Evolutionary conservation across 306 rosid genomes (phyloP), one percentile per base, ranked within the genome.

Genomic region (Rosa lucieae): DNA sequence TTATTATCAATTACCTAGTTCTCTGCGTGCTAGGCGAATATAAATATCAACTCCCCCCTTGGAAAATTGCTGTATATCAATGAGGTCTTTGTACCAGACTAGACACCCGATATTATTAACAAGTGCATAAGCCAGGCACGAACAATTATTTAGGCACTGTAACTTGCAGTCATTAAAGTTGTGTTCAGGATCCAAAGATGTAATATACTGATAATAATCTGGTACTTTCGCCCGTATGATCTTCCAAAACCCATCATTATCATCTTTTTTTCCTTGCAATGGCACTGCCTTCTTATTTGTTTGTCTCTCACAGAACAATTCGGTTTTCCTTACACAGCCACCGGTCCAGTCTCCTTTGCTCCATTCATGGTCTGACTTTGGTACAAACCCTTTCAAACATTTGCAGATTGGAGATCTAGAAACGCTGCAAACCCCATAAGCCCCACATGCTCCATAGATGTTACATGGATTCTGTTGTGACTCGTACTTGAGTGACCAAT

Each of bases 91-190:
- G 70, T 70, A 84, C 81, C 81, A 86, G 2, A 76, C 65, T 77
- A 83, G 76, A 35, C 89, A 86, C 18, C 76, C 75, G 11, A 76
- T 39, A 3, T 77, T 40, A 1, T 66, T 23, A 10, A 65, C 56
- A 70, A 47, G 39, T 6, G 81, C 66, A 78, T 70, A 86, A 49
- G 85, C 85, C 5, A 73, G 17, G 72, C 87, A 86, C 12, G 83
- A 70, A 55, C 89, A 86, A 23, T 86, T 83, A 1, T 55, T 71
- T 32, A 78, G 61, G 79, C 87, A 86, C 17, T 26, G 20, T 39
- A 39, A 2, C 39, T 73, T 9, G 61, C 87, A 86, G 7, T 59
- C 73, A 6, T 61, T 32, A 5, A 26, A 26, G 29, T 26, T 26
- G 29, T 26, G 1, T 26, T 26, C 29, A 26, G 0, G 29, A 26